Evolutionary conservation across 2,329 filamentous ascomycete species (phyloP).

Genomic region (Lomentospora prolificans): DNA sequence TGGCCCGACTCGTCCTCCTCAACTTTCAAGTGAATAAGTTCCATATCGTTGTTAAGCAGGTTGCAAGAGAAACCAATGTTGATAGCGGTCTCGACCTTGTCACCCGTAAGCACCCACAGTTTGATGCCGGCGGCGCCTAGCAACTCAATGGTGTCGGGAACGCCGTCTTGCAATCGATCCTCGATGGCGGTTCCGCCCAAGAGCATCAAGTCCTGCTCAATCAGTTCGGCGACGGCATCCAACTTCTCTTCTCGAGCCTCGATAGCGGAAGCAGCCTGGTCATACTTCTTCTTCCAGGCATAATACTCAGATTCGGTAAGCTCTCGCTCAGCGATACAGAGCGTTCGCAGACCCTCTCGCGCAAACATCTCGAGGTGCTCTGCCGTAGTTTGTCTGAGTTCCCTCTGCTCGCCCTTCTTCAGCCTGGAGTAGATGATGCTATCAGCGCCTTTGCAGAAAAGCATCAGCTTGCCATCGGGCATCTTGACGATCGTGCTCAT

Average conservation of each 20-base stretch:
- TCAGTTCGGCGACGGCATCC: constrained; percentile 78
- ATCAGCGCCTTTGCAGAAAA: constrained; percentile 97
- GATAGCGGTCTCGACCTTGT: constrained; percentile 98
- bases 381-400: constrained; percentile 73
- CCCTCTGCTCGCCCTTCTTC: constrained; percentile 72
- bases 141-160: constrained; percentile 88
- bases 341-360: constrained; percentile 82
- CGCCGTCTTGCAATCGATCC: constrained; percentile 90
- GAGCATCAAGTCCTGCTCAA: constrained; percentile 81
- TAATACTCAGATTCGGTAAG: constrained; percentile 75
- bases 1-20: constrained; percentile 57
- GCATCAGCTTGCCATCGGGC: constrained; percentile 78
- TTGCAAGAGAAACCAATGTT: constrained; percentile 99
- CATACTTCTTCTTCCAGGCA: constrained; percentile 77
- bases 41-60: constrained; percentile 94
- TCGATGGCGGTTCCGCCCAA: constrained; percentile 95
- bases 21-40: constrained; percentile 81
- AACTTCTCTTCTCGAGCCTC: constrained; percentile 86
- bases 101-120: constrained; percentile 94
- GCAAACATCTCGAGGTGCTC: constrained; percentile 97
- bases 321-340: constrained; percentile 82
- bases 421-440: constrained; percentile 93
- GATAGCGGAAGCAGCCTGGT: constrained; percentile 74
- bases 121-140: constrained; percentile 93
- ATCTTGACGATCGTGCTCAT: constrained; percentile 97